These are phyloP conservation scores for Fusarium siculi DNA, from an alignment of 2,329 filamentous ascomycete species.

Conservation along the genomic window DNA sequence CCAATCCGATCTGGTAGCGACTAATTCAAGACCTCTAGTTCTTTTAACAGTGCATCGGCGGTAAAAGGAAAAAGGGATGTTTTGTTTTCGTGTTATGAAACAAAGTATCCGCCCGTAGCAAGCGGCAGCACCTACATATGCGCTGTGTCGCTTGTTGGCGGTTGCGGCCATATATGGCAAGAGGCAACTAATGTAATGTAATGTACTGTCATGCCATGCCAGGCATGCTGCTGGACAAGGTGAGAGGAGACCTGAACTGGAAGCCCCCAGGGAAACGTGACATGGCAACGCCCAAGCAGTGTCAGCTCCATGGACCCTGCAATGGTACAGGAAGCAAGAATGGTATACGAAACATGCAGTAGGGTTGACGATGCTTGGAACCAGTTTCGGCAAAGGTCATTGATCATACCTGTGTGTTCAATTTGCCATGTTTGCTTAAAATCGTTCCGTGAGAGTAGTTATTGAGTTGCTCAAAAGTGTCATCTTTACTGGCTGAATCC, in stretches of 20 bases:
- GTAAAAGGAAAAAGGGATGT: not conserved
- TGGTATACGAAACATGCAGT: conserved; percentile 29
- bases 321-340: conserved; percentile 24
- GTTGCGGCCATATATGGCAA: not conserved
- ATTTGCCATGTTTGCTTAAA: not conserved
- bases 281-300: not conserved
- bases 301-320: conserved; percentile 15
- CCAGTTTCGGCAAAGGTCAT: not conserved
- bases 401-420: not conserved
- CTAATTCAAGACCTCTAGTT: not conserved
- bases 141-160: conserved; percentile 9
- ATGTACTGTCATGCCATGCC: not conserved
- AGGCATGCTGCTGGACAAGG: conserved; percentile 3
- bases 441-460: not conserved
- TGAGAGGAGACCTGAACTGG: conserved; percentile 4
- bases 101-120: conserved; percentile 19
- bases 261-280: conserved; percentile 13
- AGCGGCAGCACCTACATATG: conserved; percentile 16
- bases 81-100: conserved; percentile 29
- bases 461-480: conserved; percentile 4
- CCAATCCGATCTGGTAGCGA: conserved; percentile 15
- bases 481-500: not conserved
- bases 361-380: conserved; percentile 4
- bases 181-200: not conserved
- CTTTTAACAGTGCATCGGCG: conserved; percentile 21